These are phyloP conservation scores for Penicillium nucicola DNA, from an alignment of 495 filamentous ascomycete genomes.

Conservation along the genomic window DNA sequence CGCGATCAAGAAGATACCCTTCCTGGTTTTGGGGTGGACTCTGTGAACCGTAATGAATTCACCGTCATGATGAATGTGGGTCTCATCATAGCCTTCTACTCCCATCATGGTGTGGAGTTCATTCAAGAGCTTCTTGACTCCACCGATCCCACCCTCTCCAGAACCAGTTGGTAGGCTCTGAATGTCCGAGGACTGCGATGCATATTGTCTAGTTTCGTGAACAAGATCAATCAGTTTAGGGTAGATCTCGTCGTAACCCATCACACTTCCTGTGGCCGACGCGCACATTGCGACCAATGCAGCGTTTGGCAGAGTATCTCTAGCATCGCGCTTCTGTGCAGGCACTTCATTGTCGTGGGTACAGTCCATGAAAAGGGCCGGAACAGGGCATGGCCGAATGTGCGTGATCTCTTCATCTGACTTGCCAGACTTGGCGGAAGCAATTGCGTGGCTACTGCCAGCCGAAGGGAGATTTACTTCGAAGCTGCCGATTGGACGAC, in stretches of 20 bases:
- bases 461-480: constrained; percentile 64
- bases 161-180: constrained; percentile 54
- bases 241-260: constrained; percentile 99
- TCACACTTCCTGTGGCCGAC: constrained; percentile 88
- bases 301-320: constrained; percentile 93
- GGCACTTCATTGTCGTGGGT: constrained; percentile 98
- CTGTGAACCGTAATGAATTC: constrained; percentile 96
- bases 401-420: constrained; percentile 60
- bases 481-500: constrained; percentile 93
- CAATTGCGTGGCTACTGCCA: constrained; percentile 39
- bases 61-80: constrained; percentile 92
- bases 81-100: constrained; percentile 88
- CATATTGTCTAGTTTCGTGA: constrained; percentile 77
- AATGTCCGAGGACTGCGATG: constrained; percentile 63
- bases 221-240: constrained; percentile 89
- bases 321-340: constrained; percentile 90
- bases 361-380: constrained; percentile 98
- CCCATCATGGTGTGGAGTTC: constrained; percentile 92
- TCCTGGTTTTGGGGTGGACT: constrained; percentile 84
- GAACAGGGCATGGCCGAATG: constrained; percentile 78
- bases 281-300: constrained; percentile 95
- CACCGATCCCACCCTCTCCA: constrained; percentile 77
- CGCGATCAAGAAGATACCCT: constrained; percentile 90
- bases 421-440: constrained; percentile 36
- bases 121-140: constrained; percentile 87